Base-by-base conservation (phyloP, 2,329 filamentous ascomycete species). In the Fusarium sp. region DNA sequence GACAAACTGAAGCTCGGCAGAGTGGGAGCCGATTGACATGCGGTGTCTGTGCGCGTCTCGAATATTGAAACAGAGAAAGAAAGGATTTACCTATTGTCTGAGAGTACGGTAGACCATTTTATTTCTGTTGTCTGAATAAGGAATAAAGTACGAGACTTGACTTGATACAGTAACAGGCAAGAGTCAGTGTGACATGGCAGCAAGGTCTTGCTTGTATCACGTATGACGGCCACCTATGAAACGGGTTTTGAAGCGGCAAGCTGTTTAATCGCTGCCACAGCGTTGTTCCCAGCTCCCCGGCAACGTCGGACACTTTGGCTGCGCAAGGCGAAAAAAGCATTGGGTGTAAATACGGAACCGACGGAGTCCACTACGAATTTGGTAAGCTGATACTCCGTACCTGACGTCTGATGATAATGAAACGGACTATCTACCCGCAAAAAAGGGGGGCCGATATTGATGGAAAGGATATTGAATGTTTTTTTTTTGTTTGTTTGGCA, bases 261-360 rank as follows among this genome's bases (percentile, higher is more conserved):
- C 27, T 48, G n/a, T 56, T 23, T 3, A 30, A 14, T 45, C 32
- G 25, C 41, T 43, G 50, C 43, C 55, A 56, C n/a, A 39, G 37
- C 57, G 40, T 40, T 44, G 45, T 51, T 53, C 59, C 33, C 47
- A 44, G 52, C 35, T 56, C 39, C 27, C 15, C 48, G 60, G 67
- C 56, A 68, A 41, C 23, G 65, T 56, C 46, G 60, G 65, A 51
- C 50, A 46, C 45, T 39, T 33, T 33, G 15, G 25, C 46, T 51
- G 17, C 14, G 45, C 45, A 35, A 64, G 40, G 45, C 51, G 11
- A 19, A 54, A 63, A 40, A 49, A 27, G 19, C 19, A 37, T n/a
- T 22, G 35, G 48, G 13, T 30, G 10, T 10, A 30, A 30, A 10
- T 30, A 30, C 27, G 27, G 22, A 15, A 15, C 23, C 13, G n/a